These are phyloP conservation scores for Phytophthora vignae DNA, from an alignment of 352 stramenopile genomes.

Conservation along the genomic window DNA sequence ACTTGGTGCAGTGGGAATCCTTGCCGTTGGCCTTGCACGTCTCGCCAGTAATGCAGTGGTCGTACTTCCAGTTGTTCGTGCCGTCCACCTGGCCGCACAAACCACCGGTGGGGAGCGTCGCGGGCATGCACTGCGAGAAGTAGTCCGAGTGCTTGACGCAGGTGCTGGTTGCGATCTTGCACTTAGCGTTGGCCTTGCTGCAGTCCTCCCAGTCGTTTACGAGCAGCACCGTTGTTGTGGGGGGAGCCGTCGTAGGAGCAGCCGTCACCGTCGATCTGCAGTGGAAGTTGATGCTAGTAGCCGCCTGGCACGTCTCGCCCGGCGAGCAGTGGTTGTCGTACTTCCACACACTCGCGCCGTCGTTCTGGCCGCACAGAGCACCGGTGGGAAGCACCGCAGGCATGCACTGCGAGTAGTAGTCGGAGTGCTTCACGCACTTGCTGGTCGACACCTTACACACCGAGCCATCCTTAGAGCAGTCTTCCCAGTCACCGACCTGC, in stretches of 20 bases:
- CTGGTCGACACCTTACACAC: constrained; percentile 13
- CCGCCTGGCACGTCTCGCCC: constrained; percentile 25
- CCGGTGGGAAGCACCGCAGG: constrained; percentile 17
- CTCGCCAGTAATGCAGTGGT: constrained; percentile 27
- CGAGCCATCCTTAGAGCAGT: constrained; percentile 16
- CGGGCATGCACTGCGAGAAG: constrained; percentile 38
- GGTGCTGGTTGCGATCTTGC: constrained; percentile 6
- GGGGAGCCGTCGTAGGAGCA: neutral
- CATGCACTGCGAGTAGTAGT: constrained; percentile 37
- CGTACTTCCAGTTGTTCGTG: constrained; percentile 29
- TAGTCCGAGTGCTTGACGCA: constrained; percentile 33
- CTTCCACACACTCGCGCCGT: constrained; percentile 28
- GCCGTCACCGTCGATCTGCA: constrained; percentile 12
- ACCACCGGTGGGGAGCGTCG: constrained; percentile 11
- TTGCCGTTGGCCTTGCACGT: constrained; percentile 26
- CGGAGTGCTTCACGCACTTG: constrained; percentile 29
- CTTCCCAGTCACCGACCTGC: constrained; percentile 16
- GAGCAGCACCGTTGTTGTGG: neutral
- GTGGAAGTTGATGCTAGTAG: constrained; percentile 26
- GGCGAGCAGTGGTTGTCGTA: constrained; percentile 23
- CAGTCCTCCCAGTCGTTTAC: constrained; percentile 27
- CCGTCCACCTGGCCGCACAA: constrained; percentile 37
- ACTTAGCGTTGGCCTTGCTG: constrained; percentile 6
- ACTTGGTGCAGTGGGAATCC: constrained; percentile 33
- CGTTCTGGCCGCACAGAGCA: constrained; percentile 32